Conservation (phyloP, 805 yeast genomes). For the Grigorovia jiainica region DNA sequence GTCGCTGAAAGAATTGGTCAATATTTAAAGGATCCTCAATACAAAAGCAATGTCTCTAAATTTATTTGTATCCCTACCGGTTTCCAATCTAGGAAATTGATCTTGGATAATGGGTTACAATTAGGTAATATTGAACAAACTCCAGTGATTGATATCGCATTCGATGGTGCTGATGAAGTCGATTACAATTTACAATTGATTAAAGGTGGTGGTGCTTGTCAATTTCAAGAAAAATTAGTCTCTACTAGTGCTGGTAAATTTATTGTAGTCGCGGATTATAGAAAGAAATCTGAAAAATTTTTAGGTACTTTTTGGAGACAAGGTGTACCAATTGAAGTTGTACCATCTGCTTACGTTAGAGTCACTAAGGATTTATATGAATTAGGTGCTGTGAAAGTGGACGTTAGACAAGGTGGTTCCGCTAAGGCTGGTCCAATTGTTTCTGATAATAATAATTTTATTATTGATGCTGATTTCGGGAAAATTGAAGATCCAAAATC, state of each 20-base stretch:
- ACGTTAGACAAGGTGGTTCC: conserved; percentile 73
- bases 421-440: conserved; percentile 97
- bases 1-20: conserved; percentile 87
- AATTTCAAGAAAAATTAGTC: conserved; percentile 91
- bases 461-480: conserved; percentile 91
- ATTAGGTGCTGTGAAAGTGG: conserved; percentile 45
- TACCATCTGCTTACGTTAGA: conserved; percentile 77
- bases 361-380: conserved; percentile 52
- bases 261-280: conserved; percentile 83
- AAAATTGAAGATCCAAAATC: conserved; percentile 41
- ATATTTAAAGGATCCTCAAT: conserved; percentile 34
- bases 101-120: conserved; percentile 67
- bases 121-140: conserved; percentile 78
- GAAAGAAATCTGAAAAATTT: conserved; percentile 59
- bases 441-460: conserved; percentile 90
- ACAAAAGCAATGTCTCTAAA: conserved; percentile 20
- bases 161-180: conserved; percentile 98
- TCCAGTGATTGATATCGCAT: conserved; percentile 80
- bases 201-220: conserved; percentile 98
- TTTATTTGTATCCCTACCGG: conserved; percentile 92
- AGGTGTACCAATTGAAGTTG: conserved; percentile 94
- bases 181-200: conserved; percentile 74
- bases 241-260: conserved; percentile 71
- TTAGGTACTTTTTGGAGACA: conserved; percentile 78
- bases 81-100: conserved; percentile 83